phyloP scores from a whole-genome alignment of 2,329 filamentous ascomycete genomes.

The Arthrocladium fulminans region DNA sequence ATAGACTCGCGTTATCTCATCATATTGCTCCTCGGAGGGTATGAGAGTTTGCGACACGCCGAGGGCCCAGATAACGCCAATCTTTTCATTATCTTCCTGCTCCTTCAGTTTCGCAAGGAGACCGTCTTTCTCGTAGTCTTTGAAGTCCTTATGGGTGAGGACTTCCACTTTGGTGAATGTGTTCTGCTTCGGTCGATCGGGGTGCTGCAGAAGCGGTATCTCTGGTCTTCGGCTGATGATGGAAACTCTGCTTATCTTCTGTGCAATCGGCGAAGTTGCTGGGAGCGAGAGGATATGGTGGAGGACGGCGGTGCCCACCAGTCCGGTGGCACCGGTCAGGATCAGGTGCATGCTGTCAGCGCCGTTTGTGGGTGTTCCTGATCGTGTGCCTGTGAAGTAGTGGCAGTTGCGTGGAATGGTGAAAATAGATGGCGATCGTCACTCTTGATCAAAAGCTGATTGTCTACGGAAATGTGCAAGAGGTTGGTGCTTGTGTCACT shows the following conservation, averaged over 20 bases:
- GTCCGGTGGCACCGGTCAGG: slow-evolving; percentile 59
- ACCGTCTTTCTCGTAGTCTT: slow-evolving; percentile 46
- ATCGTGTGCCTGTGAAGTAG: no score
- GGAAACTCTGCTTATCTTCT: slow-evolving; percentile 54
- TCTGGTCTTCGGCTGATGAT: slow-evolving; percentile 52
- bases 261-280: slow-evolving; percentile 21
- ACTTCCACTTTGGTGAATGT: slow-evolving; percentile 55
- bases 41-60: slow-evolving; percentile 57
- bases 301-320: slow-evolving; percentile 54
- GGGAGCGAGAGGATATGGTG: slow-evolving; percentile 51
- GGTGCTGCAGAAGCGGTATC: slow-evolving; percentile 33
- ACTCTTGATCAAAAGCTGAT: no score
- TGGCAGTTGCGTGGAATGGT: neutral
- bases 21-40: slow-evolving; percentile 54
- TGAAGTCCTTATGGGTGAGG: slow-evolving; percentile 61
- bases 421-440: neutral
- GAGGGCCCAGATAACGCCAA: slow-evolving; percentile 64
- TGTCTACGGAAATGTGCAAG: no score
- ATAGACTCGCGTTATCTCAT: slow-evolving; percentile 60
- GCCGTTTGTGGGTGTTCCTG: neutral
- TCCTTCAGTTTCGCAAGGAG: slow-evolving; percentile 54
- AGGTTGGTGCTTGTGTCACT: no score
- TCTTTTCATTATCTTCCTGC: slow-evolving; percentile 35
- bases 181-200: slow-evolving; percentile 38
- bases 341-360: slow-evolving; percentile 43